Base-by-base conservation (phyloP, 768 basidiomycete species). In the Leccinellum albellum region DNA sequence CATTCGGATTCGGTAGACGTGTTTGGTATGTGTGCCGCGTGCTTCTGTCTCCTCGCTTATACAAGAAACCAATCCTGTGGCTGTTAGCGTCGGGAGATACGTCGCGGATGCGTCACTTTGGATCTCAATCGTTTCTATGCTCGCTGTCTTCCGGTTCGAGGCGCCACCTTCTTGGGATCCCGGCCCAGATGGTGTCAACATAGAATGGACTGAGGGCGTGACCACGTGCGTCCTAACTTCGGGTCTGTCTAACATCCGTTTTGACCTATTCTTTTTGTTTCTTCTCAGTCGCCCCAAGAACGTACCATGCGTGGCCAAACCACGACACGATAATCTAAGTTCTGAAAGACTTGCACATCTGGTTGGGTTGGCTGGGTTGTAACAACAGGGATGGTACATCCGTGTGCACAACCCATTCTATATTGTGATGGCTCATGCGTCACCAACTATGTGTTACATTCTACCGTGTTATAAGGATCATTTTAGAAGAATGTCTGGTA, bases 1-100 rank as follows among this genome's bases (percentile, higher is more conserved):
- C 51, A 2, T 68, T 70, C 47, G 69, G 69, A 40, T 71, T 86
- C 32, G 79, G 82, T 69, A 82, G 83, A 51, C 53, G 79, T 53
- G 24, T 57, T 28, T 65, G 62, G 65, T 64, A 44, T 1, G 57
- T n/a, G 12, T 6, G 4, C 20, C 23, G 1, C 7, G 15, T 2
- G 13, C 33, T 6, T 23, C 4, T 32, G 0, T 6, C 7, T 23
- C 12, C 20, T 42, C n/a, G 10, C 2, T 40, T 37, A 13, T 8
- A 31, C 10, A 26, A 24, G n/a, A 12, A 12, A 2, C 21, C 61
- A 33, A 61, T 47, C 44, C 4, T 29, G 2, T 10, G 15, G 33
- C 10, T 10, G 0, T 64, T n/a, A 79, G 78, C 55, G 75, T 78
- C 20, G 81, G 80, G 31, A 64, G 71, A 24, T 58, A 76, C 53